phyloP scores from a whole-genome alignment of 176 grass and related monocot species.

The Saccharum spontaneum region DNA sequence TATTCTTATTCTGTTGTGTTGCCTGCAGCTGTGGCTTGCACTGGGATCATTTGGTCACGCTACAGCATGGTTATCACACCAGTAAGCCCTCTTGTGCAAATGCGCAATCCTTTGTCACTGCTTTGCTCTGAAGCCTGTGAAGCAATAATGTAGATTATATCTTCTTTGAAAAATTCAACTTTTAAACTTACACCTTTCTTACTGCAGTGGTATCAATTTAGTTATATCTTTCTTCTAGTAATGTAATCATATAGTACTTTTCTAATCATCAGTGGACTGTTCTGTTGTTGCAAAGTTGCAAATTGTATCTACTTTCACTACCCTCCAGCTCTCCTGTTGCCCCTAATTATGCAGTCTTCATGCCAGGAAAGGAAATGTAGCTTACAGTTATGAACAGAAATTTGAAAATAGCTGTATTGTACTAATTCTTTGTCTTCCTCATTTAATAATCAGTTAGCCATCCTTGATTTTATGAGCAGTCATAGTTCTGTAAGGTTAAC shows the following conservation, averaged over 20 bases:
- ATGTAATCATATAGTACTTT: neutral
- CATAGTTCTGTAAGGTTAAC: neutral
- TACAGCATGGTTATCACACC: conserved; percentile 74
- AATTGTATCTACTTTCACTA: neutral
- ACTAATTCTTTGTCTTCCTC: neutral
- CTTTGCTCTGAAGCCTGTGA: neutral
- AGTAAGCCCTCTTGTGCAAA: conserved; percentile 37
- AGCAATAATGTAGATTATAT: neutral
- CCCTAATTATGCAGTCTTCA: neutral
- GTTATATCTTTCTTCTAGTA: neutral
- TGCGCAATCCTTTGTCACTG: neutral
- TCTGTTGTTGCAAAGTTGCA: neutral
- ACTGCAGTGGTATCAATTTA: conserved; percentile 1
- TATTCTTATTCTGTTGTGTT: conserved; percentile 14
- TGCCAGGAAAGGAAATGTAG: neutral
- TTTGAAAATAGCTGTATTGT: neutral
- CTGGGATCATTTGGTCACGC: conserved; percentile 65
- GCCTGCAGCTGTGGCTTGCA: conserved; percentile 66
- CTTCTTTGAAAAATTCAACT: neutral
- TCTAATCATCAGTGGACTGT: neutral
- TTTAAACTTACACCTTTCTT: neutral
- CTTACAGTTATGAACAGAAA: conserved; percentile 2
- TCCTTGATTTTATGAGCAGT: neutral
- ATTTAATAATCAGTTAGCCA: neutral
- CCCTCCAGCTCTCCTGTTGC: neutral